Evolutionary conservation across 768 basidiomycete species (phyloP), one percentile per base, ranked within the genome.

Genomic region (Lactarius deliciosus): DNA sequence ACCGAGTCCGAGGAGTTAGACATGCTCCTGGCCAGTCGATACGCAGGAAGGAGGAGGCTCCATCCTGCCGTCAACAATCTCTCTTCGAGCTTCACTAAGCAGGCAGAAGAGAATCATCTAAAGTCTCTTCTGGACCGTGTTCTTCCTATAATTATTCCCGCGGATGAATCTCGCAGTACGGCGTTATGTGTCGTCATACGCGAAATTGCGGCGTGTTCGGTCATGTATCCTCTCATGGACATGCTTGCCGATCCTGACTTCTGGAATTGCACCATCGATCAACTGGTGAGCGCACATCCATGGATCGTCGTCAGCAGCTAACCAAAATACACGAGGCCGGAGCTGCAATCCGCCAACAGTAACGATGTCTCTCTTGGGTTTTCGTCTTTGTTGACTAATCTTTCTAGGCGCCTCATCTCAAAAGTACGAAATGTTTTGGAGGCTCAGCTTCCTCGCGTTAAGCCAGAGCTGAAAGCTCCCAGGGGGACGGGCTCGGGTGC

Each of bases 181-280:
- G 87, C 86, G 5, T 81, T 97, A 57, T 84, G 78, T 66, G 84
- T 91, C 43, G 86, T 92, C 18, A 86, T 87, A 3, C 80, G 94
- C 56, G 97, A 99, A 77, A 84, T 98, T 70, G 80, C 90, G 0
- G 84, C 91, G 5, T 96, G 93, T 73, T 81, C 89, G 2, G 86
- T 96, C 3, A 73, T 98, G 47, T 87, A 91, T 73, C 95, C 96
- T 15, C 76, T 96, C 62, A 87, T 96, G 81, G 93, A 98, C 58
- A 92, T 96, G 89, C 74, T 98, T 41, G 83, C 91, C 34, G 97
- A 99, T 75, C 93, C 95, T 5, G 97, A 99, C 76, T 97, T 97
- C 70, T 98, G 95, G 95, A 99, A 99, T 78, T 82, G 86, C 65
- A 85, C 86, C 43, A 91, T 98, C 59, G 96, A 98, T 76, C 89